A percentile compares a stretch with the other conserved stretches of the same genome.
Conservation (phyloP, 2,329 filamentous ascomycete species). For the Colletotrichum somersetense region DNA sequence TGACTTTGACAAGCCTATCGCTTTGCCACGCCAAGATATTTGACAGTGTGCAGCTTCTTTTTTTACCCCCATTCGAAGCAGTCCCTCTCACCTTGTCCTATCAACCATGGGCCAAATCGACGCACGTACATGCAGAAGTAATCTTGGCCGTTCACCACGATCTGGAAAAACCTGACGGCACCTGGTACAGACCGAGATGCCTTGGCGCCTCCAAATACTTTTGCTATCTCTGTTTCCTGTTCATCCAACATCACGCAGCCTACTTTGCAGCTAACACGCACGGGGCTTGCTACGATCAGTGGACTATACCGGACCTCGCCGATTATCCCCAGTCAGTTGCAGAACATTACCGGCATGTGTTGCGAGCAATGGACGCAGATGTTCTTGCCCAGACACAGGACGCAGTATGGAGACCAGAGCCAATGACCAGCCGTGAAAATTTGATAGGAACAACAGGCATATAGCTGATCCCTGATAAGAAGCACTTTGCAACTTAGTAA, state of each 20-base stretch:
- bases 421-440: conserved; percentile 42
- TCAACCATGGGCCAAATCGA: conserved; percentile 40
- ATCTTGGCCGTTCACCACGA: conserved; percentile 40
- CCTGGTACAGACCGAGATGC: conserved; percentile 36
- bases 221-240: conserved; percentile 43
- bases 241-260: conserved; percentile 40
- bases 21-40: conserved; percentile 27
- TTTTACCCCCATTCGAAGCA: conserved; percentile 38
- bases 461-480: not conserved
- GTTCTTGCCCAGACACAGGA: conserved; percentile 7
- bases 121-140: conserved; percentile 42
- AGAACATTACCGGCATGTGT: conserved; percentile 28
- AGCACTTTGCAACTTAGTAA: not conserved
- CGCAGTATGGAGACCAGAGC: conserved; percentile 38
- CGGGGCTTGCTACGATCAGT: conserved; percentile 42
- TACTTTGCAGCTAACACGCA: conserved; percentile 42
- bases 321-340: conserved; percentile 35
- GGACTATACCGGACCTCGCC: conserved; percentile 42
- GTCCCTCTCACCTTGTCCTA: conserved; percentile 38
- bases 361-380: conserved; percentile 36
- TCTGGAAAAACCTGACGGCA: conserved; percentile 4
- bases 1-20: conserved; percentile 22
- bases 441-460: conserved; percentile 23
- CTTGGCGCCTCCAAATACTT: conserved; percentile 42
- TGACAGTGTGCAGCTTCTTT: conserved; percentile 27